phyloP scores from a whole-genome alignment of 2,329 filamentous ascomycete species.

The Fusarium sp. region DNA sequence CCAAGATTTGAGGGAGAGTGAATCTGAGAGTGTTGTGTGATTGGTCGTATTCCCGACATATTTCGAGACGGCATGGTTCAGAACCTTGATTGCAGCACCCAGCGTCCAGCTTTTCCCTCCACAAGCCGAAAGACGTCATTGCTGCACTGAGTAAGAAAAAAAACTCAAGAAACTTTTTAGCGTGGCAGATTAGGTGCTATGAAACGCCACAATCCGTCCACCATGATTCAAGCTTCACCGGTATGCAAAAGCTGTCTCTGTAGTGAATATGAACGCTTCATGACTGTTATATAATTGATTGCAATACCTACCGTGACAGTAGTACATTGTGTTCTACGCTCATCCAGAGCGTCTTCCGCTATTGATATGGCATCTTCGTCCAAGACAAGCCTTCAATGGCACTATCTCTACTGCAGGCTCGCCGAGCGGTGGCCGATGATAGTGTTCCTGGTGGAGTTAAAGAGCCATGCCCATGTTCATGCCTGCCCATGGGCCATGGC shows the following conservation, averaged over 20 bases:
- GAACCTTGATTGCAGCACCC: constrained; percentile 36
- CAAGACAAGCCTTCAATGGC: not conserved
- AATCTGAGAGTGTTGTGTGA: constrained; percentile 5
- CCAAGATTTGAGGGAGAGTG: not conserved
- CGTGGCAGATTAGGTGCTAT: constrained; percentile 22
- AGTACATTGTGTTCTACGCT: constrained; percentile 9
- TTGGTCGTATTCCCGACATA: constrained; percentile 2
- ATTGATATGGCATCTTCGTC: not conserved
- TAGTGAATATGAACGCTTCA: constrained; percentile 28
- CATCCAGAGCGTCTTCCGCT: constrained; percentile 11
- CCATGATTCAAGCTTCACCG: constrained; percentile 28
- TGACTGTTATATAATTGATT: constrained; percentile 38
- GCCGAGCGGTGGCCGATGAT: constrained; percentile 40
- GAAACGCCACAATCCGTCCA: constrained; percentile 34
- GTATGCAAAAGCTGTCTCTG: constrained; percentile 36
- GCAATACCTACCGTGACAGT: constrained; percentile 23
- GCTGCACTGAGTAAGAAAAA: constrained; percentile 9
- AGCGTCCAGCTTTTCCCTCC: not conserved
- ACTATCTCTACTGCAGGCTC: constrained; percentile 15
- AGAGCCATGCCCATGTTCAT: constrained; percentile 18
- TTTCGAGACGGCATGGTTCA: constrained; percentile 20
- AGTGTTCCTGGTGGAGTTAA: constrained; percentile 42
- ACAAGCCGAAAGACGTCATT: constrained; percentile 45
- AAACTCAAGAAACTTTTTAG: constrained; percentile 29
- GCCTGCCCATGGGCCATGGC: constrained; percentile 1